A percentile compares a stretch with the other conserved stretches of the same genome.
Conservation (phyloP, 1,139 yeast species). For the Suhomyces maxii region DNA sequence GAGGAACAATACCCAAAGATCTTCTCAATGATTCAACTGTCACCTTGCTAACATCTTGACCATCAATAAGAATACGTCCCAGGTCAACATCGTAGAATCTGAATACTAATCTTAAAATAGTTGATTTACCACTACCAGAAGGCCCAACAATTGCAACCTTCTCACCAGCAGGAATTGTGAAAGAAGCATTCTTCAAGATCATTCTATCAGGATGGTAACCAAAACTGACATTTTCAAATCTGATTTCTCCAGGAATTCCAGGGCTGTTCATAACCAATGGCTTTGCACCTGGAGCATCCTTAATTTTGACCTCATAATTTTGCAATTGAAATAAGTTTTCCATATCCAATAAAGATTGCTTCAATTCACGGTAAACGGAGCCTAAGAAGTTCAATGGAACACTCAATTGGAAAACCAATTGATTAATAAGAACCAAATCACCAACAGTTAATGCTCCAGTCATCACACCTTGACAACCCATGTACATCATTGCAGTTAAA, state of each 20-base stretch:
- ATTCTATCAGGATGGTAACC: constrained; percentile 90
- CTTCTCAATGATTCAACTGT: constrained; percentile 73
- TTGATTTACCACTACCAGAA: constrained; percentile 93
- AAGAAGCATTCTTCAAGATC: constrained; percentile 76
- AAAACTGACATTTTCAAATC: constrained; percentile 88
- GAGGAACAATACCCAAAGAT: constrained; percentile 92
- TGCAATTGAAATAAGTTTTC: constrained; percentile 84
- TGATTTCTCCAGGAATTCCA: constrained; percentile 64
- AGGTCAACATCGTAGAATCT: constrained; percentile 77
- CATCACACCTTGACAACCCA: constrained; percentile 96
- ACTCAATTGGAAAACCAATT: constrained; percentile 90
- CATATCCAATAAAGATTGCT: constrained; percentile 91
- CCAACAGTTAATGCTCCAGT: constrained; percentile 86
- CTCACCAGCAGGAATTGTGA: constrained; percentile 86
- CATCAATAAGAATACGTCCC: constrained; percentile 84
- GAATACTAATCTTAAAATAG: constrained; percentile 78
- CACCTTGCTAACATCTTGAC: constrained; percentile 80
- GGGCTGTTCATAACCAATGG: constrained; percentile 48
- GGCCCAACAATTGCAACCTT: constrained; percentile 95
- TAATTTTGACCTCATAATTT: constrained; percentile 66
- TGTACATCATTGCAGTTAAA: constrained; percentile 94
- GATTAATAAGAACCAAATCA: constrained; percentile 93
- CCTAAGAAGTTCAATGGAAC: constrained; percentile 94
- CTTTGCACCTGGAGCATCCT: constrained; percentile 60
- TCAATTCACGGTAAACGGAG: constrained; percentile 89